A percentile compares a stretch with the other conserved stretches of the same genome.
These are phyloP conservation scores for Beauveria sp. DNA, from an alignment of 2,329 filamentous ascomycete species.

Conservation along the genomic window DNA sequence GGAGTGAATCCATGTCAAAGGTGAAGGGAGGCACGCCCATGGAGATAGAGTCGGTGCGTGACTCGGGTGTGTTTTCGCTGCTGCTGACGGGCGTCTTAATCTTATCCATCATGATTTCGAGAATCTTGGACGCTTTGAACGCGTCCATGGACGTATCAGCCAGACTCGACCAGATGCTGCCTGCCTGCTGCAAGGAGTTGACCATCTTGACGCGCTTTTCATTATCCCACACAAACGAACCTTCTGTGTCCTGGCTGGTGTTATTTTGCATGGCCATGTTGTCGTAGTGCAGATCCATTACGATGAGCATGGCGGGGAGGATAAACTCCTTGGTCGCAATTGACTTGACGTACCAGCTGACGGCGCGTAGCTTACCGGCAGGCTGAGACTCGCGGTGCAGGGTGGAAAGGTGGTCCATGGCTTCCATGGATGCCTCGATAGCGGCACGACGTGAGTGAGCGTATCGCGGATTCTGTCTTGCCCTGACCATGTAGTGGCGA, in stretches of 20 bases:
- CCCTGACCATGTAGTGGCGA: conserved; percentile 73
- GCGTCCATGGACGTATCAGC: conserved; percentile 79
- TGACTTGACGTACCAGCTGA: conserved; percentile 73
- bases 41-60: conserved; percentile 12
- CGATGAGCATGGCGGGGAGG: conserved; percentile 76
- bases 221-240: conserved; percentile 47
- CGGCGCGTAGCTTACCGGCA: conserved; percentile 61
- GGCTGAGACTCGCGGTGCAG: conserved; percentile 68
- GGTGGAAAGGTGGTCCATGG: conserved; percentile 69
- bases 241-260: conserved; percentile 32
- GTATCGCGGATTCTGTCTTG: conserved; percentile 72
- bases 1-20: conserved; percentile 29
- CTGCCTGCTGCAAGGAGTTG: conserved; percentile 60
- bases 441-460: conserved; percentile 75
- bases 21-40: conserved; percentile 25
- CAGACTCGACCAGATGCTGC: conserved; percentile 72
- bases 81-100: conserved; percentile 36
- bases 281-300: conserved; percentile 72
- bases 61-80: conserved; percentile 12
- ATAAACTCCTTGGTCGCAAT: conserved; percentile 80
- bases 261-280: conserved; percentile 38
- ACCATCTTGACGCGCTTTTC: conserved; percentile 69
- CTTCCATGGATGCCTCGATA: conserved; percentile 77
- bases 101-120: conserved; percentile 81
- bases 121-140: conserved; percentile 72